Percentiles rank a stretch among this genome's conserved stretches.
These are phyloP conservation scores for Niebla homalea DNA, from an alignment of 495 filamentous ascomycete species.

Conservation along the genomic window DNA sequence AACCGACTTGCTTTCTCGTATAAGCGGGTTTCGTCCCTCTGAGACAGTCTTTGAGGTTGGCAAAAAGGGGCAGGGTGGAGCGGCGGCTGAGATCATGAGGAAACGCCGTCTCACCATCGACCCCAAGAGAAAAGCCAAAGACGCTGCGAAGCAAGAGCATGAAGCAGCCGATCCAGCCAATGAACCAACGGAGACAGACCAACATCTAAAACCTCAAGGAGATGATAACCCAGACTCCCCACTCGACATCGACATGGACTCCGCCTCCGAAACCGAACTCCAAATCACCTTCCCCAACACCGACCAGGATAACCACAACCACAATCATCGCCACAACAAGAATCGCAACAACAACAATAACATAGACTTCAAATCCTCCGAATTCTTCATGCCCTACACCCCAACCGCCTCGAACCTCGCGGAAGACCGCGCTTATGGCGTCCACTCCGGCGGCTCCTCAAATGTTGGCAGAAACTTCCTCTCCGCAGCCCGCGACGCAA, in stretches of 20 bases:
- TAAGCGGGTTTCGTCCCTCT: slow-evolving; percentile 73
- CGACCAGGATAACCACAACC: slow-evolving; percentile 17
- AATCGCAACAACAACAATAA: neutral
- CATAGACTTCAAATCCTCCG: slow-evolving; percentile 32
- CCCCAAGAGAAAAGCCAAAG: slow-evolving; percentile 24
- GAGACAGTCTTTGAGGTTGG: slow-evolving; percentile 95
- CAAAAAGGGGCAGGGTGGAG: slow-evolving; percentile 41
- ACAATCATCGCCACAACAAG: too few species aligned
- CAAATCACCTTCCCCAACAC: slow-evolving; percentile 69
- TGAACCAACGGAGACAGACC: neutral
- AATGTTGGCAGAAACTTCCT: slow-evolving; percentile 55
- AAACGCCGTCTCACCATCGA: slow-evolving; percentile 43
- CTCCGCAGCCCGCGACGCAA: slow-evolving; percentile 62
- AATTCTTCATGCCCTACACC: slow-evolving; percentile 91
- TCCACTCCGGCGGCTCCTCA: slow-evolving; percentile 53
- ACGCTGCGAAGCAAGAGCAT: slow-evolving; percentile 12
- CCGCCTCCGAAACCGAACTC: slow-evolving; percentile 61
- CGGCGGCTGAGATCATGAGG: slow-evolving; percentile 71
- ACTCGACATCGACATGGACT: slow-evolving; percentile 41
- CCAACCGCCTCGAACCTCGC: slow-evolving; percentile 61
- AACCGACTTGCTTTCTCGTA: slow-evolving; percentile 69
- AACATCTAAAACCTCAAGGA: slow-evolving; percentile 11
- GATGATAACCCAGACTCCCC: slow-evolving; percentile 19
- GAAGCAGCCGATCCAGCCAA: slow-evolving; percentile 22
- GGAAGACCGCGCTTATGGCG: slow-evolving; percentile 84